Evolutionary conservation across 2,329 filamentous ascomycete species (phyloP).

Genomic region (Chrysosporium queenslandicum): DNA sequence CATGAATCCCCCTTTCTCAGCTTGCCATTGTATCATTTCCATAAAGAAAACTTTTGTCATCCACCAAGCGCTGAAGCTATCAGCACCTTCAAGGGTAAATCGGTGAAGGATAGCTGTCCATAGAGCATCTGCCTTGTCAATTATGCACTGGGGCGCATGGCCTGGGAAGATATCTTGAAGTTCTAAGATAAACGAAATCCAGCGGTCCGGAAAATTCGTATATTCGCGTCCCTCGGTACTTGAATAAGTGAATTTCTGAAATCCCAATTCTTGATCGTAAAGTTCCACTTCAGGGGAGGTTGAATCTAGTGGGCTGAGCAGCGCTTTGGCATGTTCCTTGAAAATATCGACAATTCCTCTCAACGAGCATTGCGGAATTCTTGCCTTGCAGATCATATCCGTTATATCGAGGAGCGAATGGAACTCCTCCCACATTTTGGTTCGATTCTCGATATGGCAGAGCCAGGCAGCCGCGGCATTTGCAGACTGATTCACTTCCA

Average conservation of each 20-base stretch:
- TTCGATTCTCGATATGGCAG: slow-evolving; percentile 75
- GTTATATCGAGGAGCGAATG: slow-evolving; percentile 32
- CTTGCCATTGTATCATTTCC: slow-evolving; percentile 85
- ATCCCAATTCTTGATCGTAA: slow-evolving; percentile 26
- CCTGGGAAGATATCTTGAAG: slow-evolving; percentile 32
- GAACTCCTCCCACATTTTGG: slow-evolving; percentile 92
- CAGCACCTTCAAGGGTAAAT: slow-evolving; percentile 36
- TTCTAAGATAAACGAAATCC: slow-evolving; percentile 38
- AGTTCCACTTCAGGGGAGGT: slow-evolving; percentile 28
- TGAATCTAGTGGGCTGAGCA: slow-evolving; percentile 34
- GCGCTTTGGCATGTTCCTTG: slow-evolving; percentile 36
- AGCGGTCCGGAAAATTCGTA: slow-evolving; percentile 41
- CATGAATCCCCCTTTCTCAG: slow-evolving; percentile 84
- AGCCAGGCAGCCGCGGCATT: slow-evolving; percentile 91
- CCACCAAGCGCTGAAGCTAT: slow-evolving; percentile 43
- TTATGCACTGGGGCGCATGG: slow-evolving; percentile 37
- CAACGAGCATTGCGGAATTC: slow-evolving; percentile 33
- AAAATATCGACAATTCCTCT: slow-evolving; percentile 31
- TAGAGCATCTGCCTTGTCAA: slow-evolving; percentile 36
- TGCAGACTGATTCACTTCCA: slow-evolving; percentile 85
- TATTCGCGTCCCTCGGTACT: slow-evolving; percentile 31
- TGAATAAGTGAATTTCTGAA: slow-evolving; percentile 31
- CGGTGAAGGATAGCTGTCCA: slow-evolving; percentile 38
- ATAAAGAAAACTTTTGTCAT: slow-evolving; percentile 93
- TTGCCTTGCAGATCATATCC: slow-evolving; percentile 34